Base-by-base conservation (phyloP, 148 eudicot species). In the Nyssa sinensis region DNA sequence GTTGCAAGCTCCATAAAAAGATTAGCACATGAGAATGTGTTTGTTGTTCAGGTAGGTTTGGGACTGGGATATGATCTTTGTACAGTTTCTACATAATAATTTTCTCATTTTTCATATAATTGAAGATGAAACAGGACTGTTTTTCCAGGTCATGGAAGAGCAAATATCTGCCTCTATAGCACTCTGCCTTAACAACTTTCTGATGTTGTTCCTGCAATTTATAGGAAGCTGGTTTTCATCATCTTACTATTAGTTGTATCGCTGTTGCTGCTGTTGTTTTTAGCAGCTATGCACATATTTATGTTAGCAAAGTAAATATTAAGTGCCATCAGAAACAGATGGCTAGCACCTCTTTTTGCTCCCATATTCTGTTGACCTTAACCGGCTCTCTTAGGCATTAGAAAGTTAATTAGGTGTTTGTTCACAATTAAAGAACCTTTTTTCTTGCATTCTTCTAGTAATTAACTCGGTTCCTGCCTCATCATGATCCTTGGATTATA, bases 41-140 rank as follows among this genome's bases (percentile, higher is more conserved):
- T 94, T 83, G 97, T 92, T 77, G 92, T 94, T 62, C 98, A 94
- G 98, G 98, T 94, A n/a, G n/a, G n/a, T n/a, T n/a, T n/a, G n/a
- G n/a, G n/a, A n/a, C n/a, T n/a, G n/a, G n/a, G n/a, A n/a, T n/a
- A n/a, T n/a, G n/a, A n/a, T n/a, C n/a, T n/a, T n/a, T n/a, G n/a
- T n/a, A n/a, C n/a, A n/a, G n/a, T n/a, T n/a, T n/a, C n/a, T n/a
- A n/a, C n/a, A n/a, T n/a, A n/a, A n/a, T n/a, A n/a, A n/a, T n/a
- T n/a, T n/a, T n/a, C n/a, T n/a, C n/a, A n/a, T 32, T 70, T 70
- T 70, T 32, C 24, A n/a, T 41, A 21, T 70, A 70, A 16, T 53
- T 31, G 21, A 51, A 39, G 12, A 0, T 30, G 35, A 3, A 14
- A 1, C 39, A 32, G 5, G n/a, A 6, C 13, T 30, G n/a, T 13